Percentiles rank a stretch among this genome's conserved stretches.
These are phyloP conservation scores for Coemansia sp. DNA, from an alignment of 192 early-diverging fungal species.

Conservation along the genomic window DNA sequence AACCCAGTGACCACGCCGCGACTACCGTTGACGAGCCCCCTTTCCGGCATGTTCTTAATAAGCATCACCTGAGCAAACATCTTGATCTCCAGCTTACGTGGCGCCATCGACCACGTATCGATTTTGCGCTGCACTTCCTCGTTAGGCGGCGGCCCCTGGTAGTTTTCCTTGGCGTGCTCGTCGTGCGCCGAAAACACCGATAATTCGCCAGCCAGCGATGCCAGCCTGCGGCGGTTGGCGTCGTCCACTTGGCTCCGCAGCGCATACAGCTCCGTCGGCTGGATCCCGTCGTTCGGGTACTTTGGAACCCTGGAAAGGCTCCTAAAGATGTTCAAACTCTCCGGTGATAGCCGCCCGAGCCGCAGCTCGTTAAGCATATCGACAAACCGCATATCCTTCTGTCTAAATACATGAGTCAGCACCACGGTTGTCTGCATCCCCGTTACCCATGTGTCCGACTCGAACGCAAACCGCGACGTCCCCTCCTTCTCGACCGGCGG, in stretches of 20 bases:
- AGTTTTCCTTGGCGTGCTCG: neutral
- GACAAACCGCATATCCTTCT: slow-evolving; percentile 78
- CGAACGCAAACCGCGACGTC: slow-evolving; percentile 63
- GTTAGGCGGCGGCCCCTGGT: neutral
- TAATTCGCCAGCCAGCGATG: slow-evolving; percentile 54
- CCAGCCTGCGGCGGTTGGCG: slow-evolving; percentile 63
- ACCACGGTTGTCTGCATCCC: slow-evolving; percentile 60
- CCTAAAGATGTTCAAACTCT: slow-evolving; percentile 57
- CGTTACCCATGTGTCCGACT: slow-evolving; percentile 59
- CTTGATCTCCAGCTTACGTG: slow-evolving; percentile 66
- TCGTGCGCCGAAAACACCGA: slow-evolving; percentile 58
- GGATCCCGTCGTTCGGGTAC: slow-evolving; percentile 62
- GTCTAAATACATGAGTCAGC: slow-evolving; percentile 80
- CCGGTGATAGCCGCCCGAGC: slow-evolving; percentile 62
- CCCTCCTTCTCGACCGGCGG: slow-evolving; percentile 64
- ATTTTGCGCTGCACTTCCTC: slow-evolving; percentile 36
- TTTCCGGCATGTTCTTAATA: slow-evolving; percentile 68
- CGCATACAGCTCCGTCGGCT: slow-evolving; percentile 73
- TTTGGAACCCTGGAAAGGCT: slow-evolving; percentile 53
- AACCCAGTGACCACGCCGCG: slow-evolving; percentile 62
- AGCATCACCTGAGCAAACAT: slow-evolving; percentile 84
- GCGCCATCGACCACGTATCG: slow-evolving; percentile 45
- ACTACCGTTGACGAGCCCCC: slow-evolving; percentile 76
- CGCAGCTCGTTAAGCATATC: slow-evolving; percentile 86
- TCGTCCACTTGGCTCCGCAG: slow-evolving; percentile 73